Evolutionary conservation across 352 stramenopile species (phyloP), one percentile per base, ranked within the genome.

Genomic region (Pythium sukuiense): DNA sequence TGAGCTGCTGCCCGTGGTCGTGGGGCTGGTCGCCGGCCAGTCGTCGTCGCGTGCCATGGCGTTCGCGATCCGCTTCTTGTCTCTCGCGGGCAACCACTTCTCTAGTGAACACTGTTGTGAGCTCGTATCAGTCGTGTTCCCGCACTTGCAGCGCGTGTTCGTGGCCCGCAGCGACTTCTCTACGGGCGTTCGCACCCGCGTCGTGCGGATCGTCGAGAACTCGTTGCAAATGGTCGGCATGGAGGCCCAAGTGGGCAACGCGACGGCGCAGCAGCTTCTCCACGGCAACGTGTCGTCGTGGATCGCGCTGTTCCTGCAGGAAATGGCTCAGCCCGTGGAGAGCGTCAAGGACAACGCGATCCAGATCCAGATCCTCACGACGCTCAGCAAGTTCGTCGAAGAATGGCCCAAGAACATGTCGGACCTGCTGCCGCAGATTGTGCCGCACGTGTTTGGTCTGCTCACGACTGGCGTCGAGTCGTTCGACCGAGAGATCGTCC

Each of bases 361-460:
- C 61, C 85, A 89, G 73, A 93, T 95, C 65, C 80, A 92, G 69
- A 80, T 95, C 50, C 64, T 95, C 37, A 76, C 71, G 12, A 84
- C 80, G 43, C 79, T 95, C 24, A 77, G 72, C n/a, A 88, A 80
- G 70, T 92, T 95, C 69, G 81, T 92, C 59, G 77, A 84, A 24
- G 86, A 94, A 60, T 93, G 85, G 85, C 83, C 85, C 58, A 89
- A 87, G 72, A 79, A 93, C 65, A 92, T 92, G 81, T 74, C 77
- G 16, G 77, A 88, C 27, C 43, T 91, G 9, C 65, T 94, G 65
- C 81, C 86, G 16, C 71, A 90, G 64, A 82, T 92, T 52, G 74
- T 94, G 74, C 84, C 86, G 41, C 79, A 83, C 32, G 69, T 94
- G 6, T 90, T 88, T 63, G 72, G 70, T 50, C 69, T 92, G 5